Evolutionary conservation across 768 basidiomycete genomes (phyloP), one percentile per base, ranked within the genome.

Genomic region (Tricholomella constricta): DNA sequence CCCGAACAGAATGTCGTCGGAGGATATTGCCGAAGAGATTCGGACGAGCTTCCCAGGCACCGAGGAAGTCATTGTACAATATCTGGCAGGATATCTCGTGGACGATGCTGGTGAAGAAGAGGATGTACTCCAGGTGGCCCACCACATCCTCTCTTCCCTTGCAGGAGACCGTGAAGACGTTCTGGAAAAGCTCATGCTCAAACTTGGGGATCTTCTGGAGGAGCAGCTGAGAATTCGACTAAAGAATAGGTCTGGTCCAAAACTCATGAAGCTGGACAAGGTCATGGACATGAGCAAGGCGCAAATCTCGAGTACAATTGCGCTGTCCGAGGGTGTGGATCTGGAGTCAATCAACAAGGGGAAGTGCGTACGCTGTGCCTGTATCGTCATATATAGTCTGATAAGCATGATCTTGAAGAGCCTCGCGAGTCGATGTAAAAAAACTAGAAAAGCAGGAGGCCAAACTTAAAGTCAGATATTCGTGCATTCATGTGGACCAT

Each of bases 371-470:
- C 25, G 34, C 40, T 56, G 36, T 23, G 42, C 40, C 32, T 46
- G 17, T 40, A 47, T 54, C 29, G 6, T 29, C 48, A n/a, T 27
- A 48, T 45, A 49, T 55, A 55, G 54, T 60, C 45, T 64, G 52
- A 54, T 49, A 44, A 32, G 31, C 37, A 45, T 45, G 32, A 45
- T 38, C 26, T 51, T 53, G 23, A 69, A 91, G 94, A 72, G 91
- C 89, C 29, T 92, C 91, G 32, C 86, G 89, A 25, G 94, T 97
- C 42, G 94, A 97, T 73, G 82, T 97, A 55, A 96, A 94, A 72
- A 95, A 95, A 64, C 83, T 97, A 8, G 94, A 96, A 73, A 96
- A 97, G 71, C 91, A 94, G 62, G 97, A 99, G 70, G 93, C 94
- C 1, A 99, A 99, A 69, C 84, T 98, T 61, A 88, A 86, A 78